Conservation (phyloP, 106 monocot genomes). For the Dendrobium chrysotoxum region DNA sequence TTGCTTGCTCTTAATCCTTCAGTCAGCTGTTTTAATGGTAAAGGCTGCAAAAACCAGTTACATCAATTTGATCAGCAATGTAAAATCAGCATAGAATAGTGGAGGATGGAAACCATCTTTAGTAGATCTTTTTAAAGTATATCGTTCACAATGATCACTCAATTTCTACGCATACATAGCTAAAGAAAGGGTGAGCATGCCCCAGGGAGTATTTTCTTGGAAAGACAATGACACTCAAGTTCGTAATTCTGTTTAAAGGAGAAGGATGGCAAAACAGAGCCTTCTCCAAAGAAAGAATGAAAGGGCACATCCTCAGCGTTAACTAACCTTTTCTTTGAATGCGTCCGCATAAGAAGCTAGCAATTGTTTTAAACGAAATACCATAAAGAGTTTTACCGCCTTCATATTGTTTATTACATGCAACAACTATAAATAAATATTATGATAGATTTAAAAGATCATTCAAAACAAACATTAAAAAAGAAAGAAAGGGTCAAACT, state of each 20-base stretch:
- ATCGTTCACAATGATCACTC: not conserved
- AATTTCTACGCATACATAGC: not conserved
- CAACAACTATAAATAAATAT: not conserved
- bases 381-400: no score
- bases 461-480: not conserved
- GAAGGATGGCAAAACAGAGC: not conserved
- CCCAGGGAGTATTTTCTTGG: not conserved
- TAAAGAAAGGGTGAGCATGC: not conserved
- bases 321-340: not conserved
- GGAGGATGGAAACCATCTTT: not conserved
- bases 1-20: constrained; percentile 35
- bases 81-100: no score
- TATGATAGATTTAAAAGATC: not conserved
- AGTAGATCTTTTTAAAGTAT: not conserved
- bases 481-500: not conserved
- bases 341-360: not conserved
- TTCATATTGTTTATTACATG: no score
- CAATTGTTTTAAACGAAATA: no score
- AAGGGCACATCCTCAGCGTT: no score
- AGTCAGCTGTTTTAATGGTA: constrained; percentile 37
- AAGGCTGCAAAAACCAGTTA: constrained; percentile 27
- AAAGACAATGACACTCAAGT: not conserved
- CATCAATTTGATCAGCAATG: not conserved
- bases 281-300: not conserved
- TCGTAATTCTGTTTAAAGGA: not conserved